phyloP scores from a whole-genome alignment of 106 monocot genomes.

The Gastrodia elata region DNA sequence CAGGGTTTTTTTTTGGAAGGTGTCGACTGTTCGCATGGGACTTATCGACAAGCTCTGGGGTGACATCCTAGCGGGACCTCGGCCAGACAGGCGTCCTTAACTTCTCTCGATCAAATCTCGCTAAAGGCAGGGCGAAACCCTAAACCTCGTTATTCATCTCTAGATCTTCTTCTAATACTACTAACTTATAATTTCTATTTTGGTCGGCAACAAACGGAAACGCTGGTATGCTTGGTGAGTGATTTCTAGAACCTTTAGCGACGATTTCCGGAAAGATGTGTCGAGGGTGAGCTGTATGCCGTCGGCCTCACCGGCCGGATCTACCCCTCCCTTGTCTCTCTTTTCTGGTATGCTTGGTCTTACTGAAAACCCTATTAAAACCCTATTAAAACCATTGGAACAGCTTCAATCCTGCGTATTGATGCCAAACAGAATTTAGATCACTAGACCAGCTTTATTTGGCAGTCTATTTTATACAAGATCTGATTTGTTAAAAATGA shows the following conservation, averaged over 20 bases:
- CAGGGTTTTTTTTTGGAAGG: too few species aligned
- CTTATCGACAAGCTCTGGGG: constrained; percentile 73
- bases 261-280: constrained; percentile 21
- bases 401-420: too few species aligned
- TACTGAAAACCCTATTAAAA: neutral
- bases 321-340: constrained; percentile 77
- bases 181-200: too few species aligned
- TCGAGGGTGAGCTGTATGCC: constrained; percentile 56
- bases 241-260: neutral
- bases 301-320: constrained; percentile 52
- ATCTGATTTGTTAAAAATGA: too few species aligned
- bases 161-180: too few species aligned
- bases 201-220: neutral
- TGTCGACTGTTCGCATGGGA: too few species aligned
- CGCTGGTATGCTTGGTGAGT: too few species aligned
- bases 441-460: neutral
- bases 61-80: constrained; percentile 65
- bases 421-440: too few species aligned
- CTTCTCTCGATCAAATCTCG: constrained; percentile 17
- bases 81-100: constrained; percentile 40
- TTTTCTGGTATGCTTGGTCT: constrained; percentile 45
- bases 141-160: too few species aligned
- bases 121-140: constrained; percentile 19
- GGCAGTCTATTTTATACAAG: neutral
- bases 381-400: too few species aligned